Conservation (phyloP, 2,329 filamentous ascomycete species). For the Aspergillus puulaauensis region DNA sequence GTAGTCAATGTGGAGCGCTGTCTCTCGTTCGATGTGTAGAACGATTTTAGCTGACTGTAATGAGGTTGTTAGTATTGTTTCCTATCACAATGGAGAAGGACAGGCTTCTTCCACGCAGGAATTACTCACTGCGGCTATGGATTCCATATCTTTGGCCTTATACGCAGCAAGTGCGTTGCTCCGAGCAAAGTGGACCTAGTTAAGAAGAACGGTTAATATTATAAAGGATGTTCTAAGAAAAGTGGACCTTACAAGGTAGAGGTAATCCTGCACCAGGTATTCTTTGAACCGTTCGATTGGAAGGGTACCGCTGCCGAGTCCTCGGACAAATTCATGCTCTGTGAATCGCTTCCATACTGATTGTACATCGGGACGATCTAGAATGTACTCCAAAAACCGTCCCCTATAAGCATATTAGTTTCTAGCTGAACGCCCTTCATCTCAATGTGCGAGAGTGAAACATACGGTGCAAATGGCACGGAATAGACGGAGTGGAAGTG, state of each 20-base stretch:
- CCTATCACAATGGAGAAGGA: too few relatives aligned
- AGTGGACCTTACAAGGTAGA: conserved; percentile 67
- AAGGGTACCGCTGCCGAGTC: conserved; percentile 72
- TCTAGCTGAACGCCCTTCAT: not conserved
- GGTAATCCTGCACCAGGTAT: conserved; percentile 89
- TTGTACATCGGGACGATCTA: conserved; percentile 72
- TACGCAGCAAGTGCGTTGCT: conserved; percentile 84
- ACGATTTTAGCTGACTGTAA: conserved; percentile 67
- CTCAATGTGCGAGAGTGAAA: not conserved
- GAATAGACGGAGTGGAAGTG: conserved; percentile 64
- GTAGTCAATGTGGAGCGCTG: conserved; percentile 76
- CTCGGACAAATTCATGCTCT: conserved; percentile 78
- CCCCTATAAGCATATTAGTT: conserved; percentile 46
- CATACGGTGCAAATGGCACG: conserved; percentile 59
- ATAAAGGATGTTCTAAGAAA: not conserved
- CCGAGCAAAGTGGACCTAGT: conserved; percentile 77
- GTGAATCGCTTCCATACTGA: conserved; percentile 73
- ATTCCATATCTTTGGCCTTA: conserved; percentile 72
- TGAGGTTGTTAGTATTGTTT: not conserved
- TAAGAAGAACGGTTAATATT: conserved; percentile 4
- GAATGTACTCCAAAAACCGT: conserved; percentile 78
- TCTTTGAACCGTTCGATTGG: conserved; percentile 77
- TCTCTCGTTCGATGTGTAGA: conserved; percentile 74
- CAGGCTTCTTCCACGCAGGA: not conserved
- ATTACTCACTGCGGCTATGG: conserved; percentile 66